Evolutionary conservation across 371 early-diverging fungal genomes (phyloP), one percentile per base, ranked within the genome.

Genomic region (Rhizopus microsporus): DNA sequence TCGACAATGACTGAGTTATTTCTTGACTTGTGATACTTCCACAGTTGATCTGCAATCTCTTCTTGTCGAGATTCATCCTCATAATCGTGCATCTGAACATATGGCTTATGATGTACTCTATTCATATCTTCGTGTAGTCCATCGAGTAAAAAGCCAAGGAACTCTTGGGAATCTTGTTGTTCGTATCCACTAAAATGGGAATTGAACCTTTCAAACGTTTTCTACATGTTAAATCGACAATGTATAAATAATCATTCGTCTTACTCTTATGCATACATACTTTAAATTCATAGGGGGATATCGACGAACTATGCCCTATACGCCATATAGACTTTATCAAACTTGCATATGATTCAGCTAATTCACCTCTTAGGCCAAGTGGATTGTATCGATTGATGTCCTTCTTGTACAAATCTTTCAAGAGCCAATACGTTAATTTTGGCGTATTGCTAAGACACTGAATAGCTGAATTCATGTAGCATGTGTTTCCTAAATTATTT

Each of bases 401-500:
- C 3, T 71, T 69, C 52, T 74, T 85, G 65, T 85, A 94, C 30
- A 76, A 81, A 15, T 90, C 90, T 55, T 82, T 83, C 69, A 84
- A 68, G 59, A 93, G 95, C 71, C 88, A 96, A n/a, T 90, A 74
- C 3, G 94, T 80, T 9, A 98, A 70, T n/a, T 93, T 93, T 30
- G 83, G 69, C 0, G 95, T 94, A 7, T 88, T 90, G 40, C 86
- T 88, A 39, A 99, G 60, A 64, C 97, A 97, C 69, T 99, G 99
- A 29, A 99, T 72, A 17, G 91, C 86, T 4, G 95, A 92, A 73
- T 97, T 99, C 94, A 98, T 94, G 69, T 88, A 99, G 69, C 99
- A 99, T 0, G 98, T 97, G 67, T 99, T 99, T 15, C 99, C 99
- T 38, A 98, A 63, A 67, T 98, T 98, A 55, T 86, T 88, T 57